Percentiles rank a stretch among this genome's conserved stretches.
These are phyloP conservation scores for Eragrostis curvula DNA, from an alignment of 176 grass and related monocot genomes.

Conservation along the genomic window DNA sequence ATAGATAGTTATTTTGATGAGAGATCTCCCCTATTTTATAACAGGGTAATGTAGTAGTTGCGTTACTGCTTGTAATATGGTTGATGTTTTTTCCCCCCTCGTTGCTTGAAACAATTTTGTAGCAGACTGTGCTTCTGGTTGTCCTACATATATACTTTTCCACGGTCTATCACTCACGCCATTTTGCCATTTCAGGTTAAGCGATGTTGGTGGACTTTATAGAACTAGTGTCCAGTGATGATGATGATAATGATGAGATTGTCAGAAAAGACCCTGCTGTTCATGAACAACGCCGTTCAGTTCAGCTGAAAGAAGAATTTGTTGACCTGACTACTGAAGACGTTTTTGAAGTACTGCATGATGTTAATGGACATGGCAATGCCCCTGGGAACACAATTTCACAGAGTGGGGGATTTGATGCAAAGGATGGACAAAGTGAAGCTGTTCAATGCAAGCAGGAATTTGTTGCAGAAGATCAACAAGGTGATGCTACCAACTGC, in stretches of 20 bases:
- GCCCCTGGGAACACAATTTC: slow-evolving; percentile 14
- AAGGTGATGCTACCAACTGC: neutral
- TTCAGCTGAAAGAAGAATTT: neutral
- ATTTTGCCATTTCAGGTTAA: slow-evolving; percentile 28
- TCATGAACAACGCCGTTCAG: slow-evolving; percentile 7
- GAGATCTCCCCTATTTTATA: neutral
- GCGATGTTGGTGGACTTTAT: slow-evolving; percentile 33
- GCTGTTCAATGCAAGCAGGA: neutral
- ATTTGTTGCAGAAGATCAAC: neutral
- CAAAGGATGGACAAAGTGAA: slow-evolving; percentile 1
- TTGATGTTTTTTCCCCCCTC: neutral
- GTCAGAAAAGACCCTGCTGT: neutral
- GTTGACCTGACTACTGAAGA: slow-evolving; percentile 28
- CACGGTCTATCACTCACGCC: neutral
- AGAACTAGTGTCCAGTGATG: slow-evolving; percentile 41
- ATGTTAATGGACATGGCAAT: neutral
- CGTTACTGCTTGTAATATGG: neutral
- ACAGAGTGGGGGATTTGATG: slow-evolving; percentile 6
- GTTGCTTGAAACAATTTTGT: neutral
- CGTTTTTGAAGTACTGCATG: neutral
- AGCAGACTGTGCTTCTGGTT: neutral
- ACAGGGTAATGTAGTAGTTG: neutral
- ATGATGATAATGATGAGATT: slow-evolving; percentile 31
- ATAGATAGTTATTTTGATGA: slow-evolving; percentile 1
- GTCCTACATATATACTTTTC: slow-evolving; percentile 4